A percentile compares a stretch with the other conserved stretches of the same genome.
Conservation (phyloP, 2,329 filamentous ascomycete genomes). For the Sporothrix sp. region DNA sequence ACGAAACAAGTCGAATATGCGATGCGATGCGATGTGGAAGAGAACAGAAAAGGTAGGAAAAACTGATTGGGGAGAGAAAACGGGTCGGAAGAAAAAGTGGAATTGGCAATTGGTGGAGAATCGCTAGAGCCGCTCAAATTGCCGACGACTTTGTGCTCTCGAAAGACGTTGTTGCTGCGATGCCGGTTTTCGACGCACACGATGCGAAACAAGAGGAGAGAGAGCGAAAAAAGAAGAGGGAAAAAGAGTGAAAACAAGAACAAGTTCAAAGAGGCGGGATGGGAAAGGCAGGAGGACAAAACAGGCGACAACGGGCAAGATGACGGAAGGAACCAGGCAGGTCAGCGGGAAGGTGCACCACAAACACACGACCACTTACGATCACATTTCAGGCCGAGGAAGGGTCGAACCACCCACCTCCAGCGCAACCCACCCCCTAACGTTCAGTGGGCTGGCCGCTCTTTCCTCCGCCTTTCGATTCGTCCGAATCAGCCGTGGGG, state of each 20-base stretch:
- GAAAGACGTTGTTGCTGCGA: not conserved
- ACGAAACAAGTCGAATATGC: no score
- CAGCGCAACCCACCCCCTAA: not conserved
- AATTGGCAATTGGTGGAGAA: not conserved
- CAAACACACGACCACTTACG: conserved; percentile 9
- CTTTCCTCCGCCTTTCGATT: conserved; percentile 1
- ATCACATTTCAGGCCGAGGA: conserved; percentile 3
- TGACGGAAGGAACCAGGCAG: conserved; percentile 3
- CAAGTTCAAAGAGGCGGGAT: not conserved
- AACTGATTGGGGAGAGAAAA: conserved; percentile 10
- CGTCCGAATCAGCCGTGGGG: not conserved
- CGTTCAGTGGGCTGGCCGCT: not conserved
- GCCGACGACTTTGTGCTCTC: conserved; percentile 1
- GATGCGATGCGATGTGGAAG: no score
- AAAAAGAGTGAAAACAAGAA: not conserved
- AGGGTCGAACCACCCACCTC: conserved; percentile 5
- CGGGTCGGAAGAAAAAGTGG: conserved; percentile 12
- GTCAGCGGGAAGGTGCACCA: conserved; percentile 5
- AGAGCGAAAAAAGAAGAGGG: not conserved
- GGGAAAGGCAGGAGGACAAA: not conserved
- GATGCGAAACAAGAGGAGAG: not conserved
- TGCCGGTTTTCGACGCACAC: not conserved
- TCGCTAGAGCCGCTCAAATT: conserved; percentile 3
- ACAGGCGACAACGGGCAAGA: conserved; percentile 7
- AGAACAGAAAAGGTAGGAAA: conserved; percentile 5